Evolutionary conservation across 305 asterid genomes (phyloP), one percentile per base, ranked within the genome.

Genomic region (Plantago rigida): DNA sequence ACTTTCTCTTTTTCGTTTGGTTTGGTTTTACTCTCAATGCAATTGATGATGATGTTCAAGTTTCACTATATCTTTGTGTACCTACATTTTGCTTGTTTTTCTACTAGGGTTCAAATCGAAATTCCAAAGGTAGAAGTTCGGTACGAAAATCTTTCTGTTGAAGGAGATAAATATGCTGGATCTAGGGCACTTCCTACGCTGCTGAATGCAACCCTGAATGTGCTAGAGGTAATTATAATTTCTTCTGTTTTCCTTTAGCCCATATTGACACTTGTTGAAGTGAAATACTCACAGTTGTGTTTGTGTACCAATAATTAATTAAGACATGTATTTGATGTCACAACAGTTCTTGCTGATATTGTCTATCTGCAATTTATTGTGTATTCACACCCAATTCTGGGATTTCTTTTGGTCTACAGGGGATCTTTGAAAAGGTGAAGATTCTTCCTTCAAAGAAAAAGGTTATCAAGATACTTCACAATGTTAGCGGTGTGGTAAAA

Each of bases 111-210:
- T 57, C 90, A 89, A 48, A 83, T 92, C 47, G 95, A 92, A 24
- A 74, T 84, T 70, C 96, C 96, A 4, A 88, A 83, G 74, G 77
- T 86, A 3, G 99, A 92, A 73, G 95, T 92, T 64, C 84, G 99
- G 2, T 92, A 15, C 50, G 94, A 87, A 78, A 77, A 78, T 75
- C 65, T 92, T 50, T 78, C 84, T 1, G 48, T 88, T 14, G 95
- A 86, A 51, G 95, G 96, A 67, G 99, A 92, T 57, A 73, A 85
- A 41, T 73, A 72, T 71, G 77, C 59, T 49, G 99, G 95, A 65
- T 83, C 95, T 14, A 77, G 96, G 79, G 96, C 96, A n/a, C 82
- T 92, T 61, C 99, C 96, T 4, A 88, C 99, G 61, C 76, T 92
- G 65, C 73, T 74, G 65, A 92, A 92, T 75, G 67, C 94, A 39